These are phyloP conservation scores for Flaveria trinervia DNA, from an alignment of 129 eudicot species.

Conservation along the genomic window DNA sequence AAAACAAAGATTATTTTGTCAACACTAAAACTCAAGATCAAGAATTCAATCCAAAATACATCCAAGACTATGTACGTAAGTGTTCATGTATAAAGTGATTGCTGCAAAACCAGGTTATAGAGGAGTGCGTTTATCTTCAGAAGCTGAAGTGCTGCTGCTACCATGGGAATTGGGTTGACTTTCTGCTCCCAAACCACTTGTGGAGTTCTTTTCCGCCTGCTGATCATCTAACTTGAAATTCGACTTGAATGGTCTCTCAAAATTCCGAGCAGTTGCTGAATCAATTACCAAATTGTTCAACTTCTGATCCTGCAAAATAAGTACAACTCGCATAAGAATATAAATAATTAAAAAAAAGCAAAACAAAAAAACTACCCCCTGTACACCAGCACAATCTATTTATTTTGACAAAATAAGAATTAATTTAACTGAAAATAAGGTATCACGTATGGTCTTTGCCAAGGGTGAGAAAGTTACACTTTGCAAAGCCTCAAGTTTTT, in stretches of 20 bases:
- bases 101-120: slow-evolving; percentile 5
- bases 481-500: slow-evolving; percentile 89
- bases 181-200: slow-evolving; percentile 37
- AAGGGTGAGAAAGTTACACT: slow-evolving; percentile 47
- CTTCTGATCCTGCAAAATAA: slow-evolving; percentile 71
- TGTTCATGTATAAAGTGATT: slow-evolving; percentile 2
- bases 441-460: no score
- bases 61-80: slow-evolving; percentile 19
- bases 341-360: not conserved
- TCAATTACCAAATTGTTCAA: slow-evolving; percentile 69
- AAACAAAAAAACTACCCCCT: not conserved
- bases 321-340: not conserved
- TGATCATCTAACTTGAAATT: slow-evolving; percentile 61
- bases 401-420: not conserved
- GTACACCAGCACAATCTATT: no score
- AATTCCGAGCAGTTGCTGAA: slow-evolving; percentile 70
- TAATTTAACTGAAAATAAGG: no score
- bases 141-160: slow-evolving; percentile 30
- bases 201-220: slow-evolving; percentile 48
- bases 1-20: slow-evolving; percentile 15
- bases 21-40: slow-evolving; percentile 19
- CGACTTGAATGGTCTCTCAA: slow-evolving; percentile 76
- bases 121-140: slow-evolving; percentile 49
- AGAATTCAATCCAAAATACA: slow-evolving; percentile 11
- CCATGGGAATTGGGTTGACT: slow-evolving; percentile 39